These are phyloP conservation scores for Chalciporus sp. DNA, from an alignment of 1,284 basidiomycete genomes.

Conservation along the genomic window DNA sequence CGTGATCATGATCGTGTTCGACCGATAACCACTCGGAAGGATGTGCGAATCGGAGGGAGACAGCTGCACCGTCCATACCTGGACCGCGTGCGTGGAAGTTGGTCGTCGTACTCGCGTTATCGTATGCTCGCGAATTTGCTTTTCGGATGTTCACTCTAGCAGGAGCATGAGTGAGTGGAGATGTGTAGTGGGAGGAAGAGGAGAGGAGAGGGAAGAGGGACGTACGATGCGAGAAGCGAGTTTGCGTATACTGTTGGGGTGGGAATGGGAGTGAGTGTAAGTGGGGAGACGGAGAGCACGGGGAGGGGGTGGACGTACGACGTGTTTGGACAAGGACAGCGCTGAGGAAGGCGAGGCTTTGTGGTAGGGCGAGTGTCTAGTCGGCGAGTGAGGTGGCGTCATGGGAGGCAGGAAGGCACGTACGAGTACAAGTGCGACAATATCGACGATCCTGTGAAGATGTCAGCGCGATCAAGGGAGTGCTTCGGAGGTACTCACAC, in stretches of 20 bases:
- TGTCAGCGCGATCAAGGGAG: not conserved
- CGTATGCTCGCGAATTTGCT: slow-evolving; percentile 16
- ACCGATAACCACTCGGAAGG: not conserved
- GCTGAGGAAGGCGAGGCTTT: slow-evolving; percentile 23
- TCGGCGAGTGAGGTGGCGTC: not conserved
- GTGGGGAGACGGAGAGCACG: not conserved
- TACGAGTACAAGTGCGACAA: slow-evolving; percentile 32
- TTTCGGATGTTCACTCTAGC: slow-evolving; percentile 30
- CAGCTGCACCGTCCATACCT: slow-evolving; percentile 2
- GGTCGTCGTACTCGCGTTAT: not conserved
- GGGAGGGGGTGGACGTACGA: slow-evolving; percentile 15
- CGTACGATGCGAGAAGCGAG: slow-evolving; percentile 33
- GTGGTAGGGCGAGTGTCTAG: slow-evolving; percentile 22
- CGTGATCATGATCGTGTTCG: too few species aligned
- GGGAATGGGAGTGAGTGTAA: not conserved
- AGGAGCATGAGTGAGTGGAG: not conserved
- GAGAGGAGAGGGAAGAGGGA: not conserved
- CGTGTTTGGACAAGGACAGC: slow-evolving; percentile 31
- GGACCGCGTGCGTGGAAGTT: not conserved
- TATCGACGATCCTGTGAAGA: slow-evolving; percentile 26
- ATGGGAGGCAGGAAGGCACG: not conserved
- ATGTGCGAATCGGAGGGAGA: slow-evolving; percentile 26
- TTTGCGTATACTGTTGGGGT: slow-evolving; percentile 27
- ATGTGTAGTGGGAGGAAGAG: not conserved
- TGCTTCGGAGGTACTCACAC: slow-evolving; percentile 16